Base-by-base conservation (phyloP, 306 rosid species). In the Sechiopsis laciniata region DNA sequence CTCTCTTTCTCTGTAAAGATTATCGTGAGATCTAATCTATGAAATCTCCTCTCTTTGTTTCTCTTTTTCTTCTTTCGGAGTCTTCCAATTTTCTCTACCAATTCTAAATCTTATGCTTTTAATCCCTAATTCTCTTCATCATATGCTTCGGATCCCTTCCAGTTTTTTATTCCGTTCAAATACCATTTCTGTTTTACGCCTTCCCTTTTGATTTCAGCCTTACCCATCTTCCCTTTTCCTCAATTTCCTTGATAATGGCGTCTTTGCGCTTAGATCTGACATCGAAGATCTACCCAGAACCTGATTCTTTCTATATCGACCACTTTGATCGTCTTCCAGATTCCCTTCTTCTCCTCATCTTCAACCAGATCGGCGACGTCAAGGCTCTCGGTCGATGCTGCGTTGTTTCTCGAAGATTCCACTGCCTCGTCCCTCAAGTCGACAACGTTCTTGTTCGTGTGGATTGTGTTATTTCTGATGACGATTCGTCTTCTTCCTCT, bases 371-470 rank as follows among this genome's bases (percentile, higher is more conserved):
- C 91, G 99, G 87, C 3, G 99, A 95, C 42, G 97, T 95, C 26
- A 95, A 95, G 72, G 96, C 95, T 60, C 83, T 95, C 2, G 99
- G 99, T 50, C 90, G 99, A 0, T 95, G 99, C 88, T 91, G 97
- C 59, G 92, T 89, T 11, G 99, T 95, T 45, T 95, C 99, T 5
- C 92, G 96, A 7, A 81, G 99, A 2, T 95, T 95, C 66, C 97
- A 91, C 24, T 74, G 83, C 10, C 89, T 95, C 0, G 97, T 91
- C 2, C 90, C 99, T 0, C 96, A 95, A 55, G 99, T 95, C 0
- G 99, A 95, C 5, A 95, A 91, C 88, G 95, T 95, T 74, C 85
- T 95, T 71, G 99, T 95, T n/a, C 96, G 97, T 4, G 99, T 95
- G 8, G 99, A 95, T 42, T 95, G 99, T 71, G 99, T 95, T 69